phyloP scores from a whole-genome alignment of 1,284 basidiomycete species.

The Vanrija sp. region DNA sequence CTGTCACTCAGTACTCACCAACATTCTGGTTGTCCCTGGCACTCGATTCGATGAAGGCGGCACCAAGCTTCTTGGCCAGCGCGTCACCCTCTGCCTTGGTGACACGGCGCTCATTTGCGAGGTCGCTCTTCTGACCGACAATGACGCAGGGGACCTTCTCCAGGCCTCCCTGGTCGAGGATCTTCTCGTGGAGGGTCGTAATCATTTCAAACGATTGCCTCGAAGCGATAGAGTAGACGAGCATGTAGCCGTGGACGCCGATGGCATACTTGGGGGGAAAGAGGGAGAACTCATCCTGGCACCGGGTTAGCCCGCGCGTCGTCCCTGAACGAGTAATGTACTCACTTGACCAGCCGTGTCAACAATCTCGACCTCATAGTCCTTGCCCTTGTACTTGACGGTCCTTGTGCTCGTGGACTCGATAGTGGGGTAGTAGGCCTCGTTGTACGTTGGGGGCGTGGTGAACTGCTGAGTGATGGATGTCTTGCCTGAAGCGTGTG shows the following conservation, averaged over 20 bases:
- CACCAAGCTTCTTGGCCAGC: constrained; percentile 67
- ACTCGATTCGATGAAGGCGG: constrained; percentile 82
- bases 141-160: constrained; percentile 90
- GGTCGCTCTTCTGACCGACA: constrained; percentile 91
- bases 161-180: constrained; percentile 87
- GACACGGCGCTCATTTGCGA: constrained; percentile 64
- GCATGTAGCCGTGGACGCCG: constrained; percentile 77
- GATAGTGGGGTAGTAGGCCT: constrained; percentile 91
- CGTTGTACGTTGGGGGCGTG: constrained; percentile 63
- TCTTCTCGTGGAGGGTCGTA: constrained; percentile 94
- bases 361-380: constrained; percentile 95
- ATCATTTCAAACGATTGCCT: constrained; percentile 94
- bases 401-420: constrained; percentile 83
- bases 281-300: constrained; percentile 80
- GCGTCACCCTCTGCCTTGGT: constrained; percentile 67
- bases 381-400: constrained; percentile 74
- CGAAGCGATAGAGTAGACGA: constrained; percentile 93
- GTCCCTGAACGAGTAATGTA: background rate
- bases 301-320: background rate
- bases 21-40: constrained; percentile 87
- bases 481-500: constrained; percentile 61
- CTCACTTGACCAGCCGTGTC: constrained; percentile 84
- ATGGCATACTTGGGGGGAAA: constrained; percentile 76
- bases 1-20: constrained; percentile 56
- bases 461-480: constrained; percentile 71